Base-by-base conservation (phyloP, 352 stramenopile genomes). In the Pythium aristosporum region DNA sequence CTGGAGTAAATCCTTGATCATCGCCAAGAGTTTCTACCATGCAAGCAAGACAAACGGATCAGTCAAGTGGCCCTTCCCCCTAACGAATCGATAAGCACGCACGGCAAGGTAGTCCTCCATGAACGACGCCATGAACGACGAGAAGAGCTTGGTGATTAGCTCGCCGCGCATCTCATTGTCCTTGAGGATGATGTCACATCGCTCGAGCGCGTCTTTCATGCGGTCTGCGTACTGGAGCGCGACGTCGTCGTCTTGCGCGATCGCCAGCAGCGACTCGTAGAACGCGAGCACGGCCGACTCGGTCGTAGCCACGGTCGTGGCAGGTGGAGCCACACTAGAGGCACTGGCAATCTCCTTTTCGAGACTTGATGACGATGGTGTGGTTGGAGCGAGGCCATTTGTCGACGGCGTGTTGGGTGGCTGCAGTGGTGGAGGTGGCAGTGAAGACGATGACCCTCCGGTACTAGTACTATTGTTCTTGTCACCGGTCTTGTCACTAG, bases 81-180 rank as follows among this genome's bases (percentile, higher is more conserved):
- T 30, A 30, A 30, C 25, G 25, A 30, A 30, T 30, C 25, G 25
- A 2, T 30, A n/a, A 28, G 53, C 20, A 44, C 67, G 36, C 79
- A 94, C 85, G 7, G 57, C 65, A 20, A 92, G 62, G 39, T 86
- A 91, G 21, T 89, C 77, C 37, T 91, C 85, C 20, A 78, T 81
- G 63, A 80, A 91, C 13, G 76, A 75, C 4, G 70, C 67, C 25
- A 76, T 65, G 51, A 89, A 91, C 1, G 71, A 81, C 12, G 75
- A 79, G 56, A 89, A 92, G 4, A 89, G 30, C 48, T 88, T 90
- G 12, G 82, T 90, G 28, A 88, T 59, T 12, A 94, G 58, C 48
- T 94, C 85, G 1, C 74, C 76, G 7, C 75, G 76, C 57, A 92
- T 50, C 43, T 94, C 85, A 11, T 78, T 81, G 41, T 80, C 76